Evolutionary conservation across 106 monocot genomes (phyloP), one percentile per base, ranked within the genome.

Genomic region (Hemerocallis citrina): DNA sequence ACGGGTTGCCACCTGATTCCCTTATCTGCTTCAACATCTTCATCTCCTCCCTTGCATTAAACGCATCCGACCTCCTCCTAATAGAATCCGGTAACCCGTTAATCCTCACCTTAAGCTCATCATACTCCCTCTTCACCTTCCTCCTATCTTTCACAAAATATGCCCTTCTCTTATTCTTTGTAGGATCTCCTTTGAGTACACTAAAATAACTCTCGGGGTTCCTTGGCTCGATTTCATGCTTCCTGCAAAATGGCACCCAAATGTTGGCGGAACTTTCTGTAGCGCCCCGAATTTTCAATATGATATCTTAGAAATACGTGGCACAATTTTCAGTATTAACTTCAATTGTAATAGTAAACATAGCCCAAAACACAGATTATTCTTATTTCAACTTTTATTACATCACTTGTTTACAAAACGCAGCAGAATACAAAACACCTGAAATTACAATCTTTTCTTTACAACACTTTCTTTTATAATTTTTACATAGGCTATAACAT

Each of bases 81-180:
- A 85, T 85, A 5, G 74, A 66, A 34, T 80, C 85, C 1, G 85
- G 85, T 47, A 85, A 33, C 0, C 80, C 74, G 46, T 85, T 85
- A 38, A 81, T 81, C 61, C 85, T 70, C 6, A 85, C 85, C 70
- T 85, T 85, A 55, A 85, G 81, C 70, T 85, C 85, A 38, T 85
- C 85, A 42, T 85, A 85, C 77, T 85, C 80, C n/a, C 85, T 49
- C 74, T 80, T 85, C 6, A 85, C 77, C 77, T 77, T 74, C 55
- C 85, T 52, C 48, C 85, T 55, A 49, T 85, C 85, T 71, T 85
- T 85, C 30, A 85, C 85, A 38, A 85, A 85, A 49, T 85, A 80
- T 22, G 70, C 63, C 25, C 80, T 38, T 71, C 76, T 70, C 68
- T 85, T 85, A 59, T 85, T 85, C 80, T 77, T 85, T 19, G 85